Evolutionary conservation across 345 rosid genomes (phyloP), one percentile per base, ranked within the genome.

Genomic region (Raphanus sativus): DNA sequence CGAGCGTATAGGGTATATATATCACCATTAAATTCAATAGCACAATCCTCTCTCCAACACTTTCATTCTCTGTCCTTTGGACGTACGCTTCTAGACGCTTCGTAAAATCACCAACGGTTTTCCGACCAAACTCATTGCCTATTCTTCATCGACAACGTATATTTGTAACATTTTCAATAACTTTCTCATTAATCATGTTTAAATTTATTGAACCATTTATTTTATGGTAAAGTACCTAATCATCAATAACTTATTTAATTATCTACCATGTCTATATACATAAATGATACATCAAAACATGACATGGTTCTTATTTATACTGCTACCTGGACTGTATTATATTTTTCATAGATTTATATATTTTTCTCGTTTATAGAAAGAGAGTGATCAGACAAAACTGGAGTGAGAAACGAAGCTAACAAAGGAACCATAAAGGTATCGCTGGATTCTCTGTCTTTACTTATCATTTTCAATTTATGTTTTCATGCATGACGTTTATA

Each of bases 31-130:
- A 45, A 3, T 71, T 55, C 61, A 30, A 8, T 33, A 52, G 70
- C 36, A 50, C 63, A 52, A 52, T 25, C 24, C 66, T 59, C 45
- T n/a, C 65, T 70, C 24, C 55, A 69, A 38, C 33, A 36, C 34
- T 17, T 55, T 62, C 75, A 42, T 21, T 25, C 30, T 28, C 59
- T 55, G 45, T 67, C 72, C 29, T 72, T 29, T 13, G 1, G 4
- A 21, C 33, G 12, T 58, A 4, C 26, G 2, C 70, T 34, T 67
- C 59, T 13, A 75, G 54, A 50, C 62, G 40, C 59, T 48, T 62
- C 62, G 7, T n/a, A 63, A 70, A 71, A 70, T 67, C 68, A 48
- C 40, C 28, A 28, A 45, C 60, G 34, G 62, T 66, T 72, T 66
- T 13, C 26, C 32, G 56, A 78, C 69, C 25, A 42, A 66, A 26